Evolutionary conservation across 2,329 filamentous ascomycete genomes (phyloP).

Genomic region (Diaporthe batatas): DNA sequence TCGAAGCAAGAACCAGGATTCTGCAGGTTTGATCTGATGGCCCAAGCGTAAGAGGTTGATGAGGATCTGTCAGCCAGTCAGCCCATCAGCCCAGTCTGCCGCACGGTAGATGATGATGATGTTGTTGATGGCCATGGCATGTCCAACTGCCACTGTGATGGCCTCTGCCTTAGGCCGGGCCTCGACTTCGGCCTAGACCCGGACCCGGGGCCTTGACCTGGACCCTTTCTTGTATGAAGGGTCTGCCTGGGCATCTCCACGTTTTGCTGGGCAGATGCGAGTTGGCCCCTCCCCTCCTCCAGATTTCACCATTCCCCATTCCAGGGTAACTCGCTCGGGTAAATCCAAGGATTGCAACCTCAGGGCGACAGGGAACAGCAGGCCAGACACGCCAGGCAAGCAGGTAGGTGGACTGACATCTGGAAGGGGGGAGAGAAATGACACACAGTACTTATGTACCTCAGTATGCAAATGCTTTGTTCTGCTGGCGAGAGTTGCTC

Average conservation of each 20-base stretch:
- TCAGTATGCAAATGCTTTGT: background rate
- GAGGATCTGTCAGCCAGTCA: conserved; percentile 4
- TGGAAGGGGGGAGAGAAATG: too few relatives aligned
- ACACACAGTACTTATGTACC: too few relatives aligned
- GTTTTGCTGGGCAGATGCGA: conserved; percentile 32
- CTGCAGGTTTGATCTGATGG: conserved; percentile 30
- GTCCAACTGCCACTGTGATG: conserved; percentile 1
- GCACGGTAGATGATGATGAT: conserved; percentile 5
- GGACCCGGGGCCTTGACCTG: background rate
- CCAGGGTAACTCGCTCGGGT: conserved; percentile 31
- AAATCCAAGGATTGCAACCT: conserved; percentile 32
- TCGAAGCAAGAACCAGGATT: conserved; percentile 4
- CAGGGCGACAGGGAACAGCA: conserved; percentile 10
- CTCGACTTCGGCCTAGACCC: background rate
- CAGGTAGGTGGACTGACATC: background rate
- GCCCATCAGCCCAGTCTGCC: background rate
- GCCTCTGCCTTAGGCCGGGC: conserved; percentile 6
- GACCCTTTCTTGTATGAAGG: conserved; percentile 18
- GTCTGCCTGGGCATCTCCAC: conserved; percentile 24
- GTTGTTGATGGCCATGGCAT: background rate
- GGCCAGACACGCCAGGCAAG: background rate
- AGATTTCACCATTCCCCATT: conserved; percentile 19
- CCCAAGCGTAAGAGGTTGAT: conserved; percentile 34
- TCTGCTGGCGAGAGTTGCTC: background rate
- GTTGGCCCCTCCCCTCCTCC: conserved; percentile 12